Conservation (phyloP, 441 rosid genomes). For the Geranium incanum region DNA sequence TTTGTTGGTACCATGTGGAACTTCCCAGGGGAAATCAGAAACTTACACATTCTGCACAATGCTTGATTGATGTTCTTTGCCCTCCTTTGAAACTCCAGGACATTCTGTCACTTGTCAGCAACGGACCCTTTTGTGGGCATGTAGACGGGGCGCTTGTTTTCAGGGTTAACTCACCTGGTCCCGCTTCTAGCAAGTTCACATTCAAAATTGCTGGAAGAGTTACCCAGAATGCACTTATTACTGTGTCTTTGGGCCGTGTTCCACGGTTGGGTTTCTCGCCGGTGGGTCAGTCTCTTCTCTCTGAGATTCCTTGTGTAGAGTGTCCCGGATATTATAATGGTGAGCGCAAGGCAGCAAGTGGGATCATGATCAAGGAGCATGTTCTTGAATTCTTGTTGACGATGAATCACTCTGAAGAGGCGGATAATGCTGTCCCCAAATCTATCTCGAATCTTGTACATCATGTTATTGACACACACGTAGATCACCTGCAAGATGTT, state of each 20-base stretch:
- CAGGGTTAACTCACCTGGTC: slow-evolving; percentile 89
- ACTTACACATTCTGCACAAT: slow-evolving; percentile 74
- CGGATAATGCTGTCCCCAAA: slow-evolving; percentile 84
- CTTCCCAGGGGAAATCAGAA: slow-evolving; percentile 73
- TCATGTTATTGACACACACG: slow-evolving; percentile 76
- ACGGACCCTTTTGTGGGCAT: slow-evolving; percentile 82
- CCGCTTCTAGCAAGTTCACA: slow-evolving; percentile 62
- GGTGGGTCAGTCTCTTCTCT: slow-evolving; percentile 64
- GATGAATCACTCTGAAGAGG: slow-evolving; percentile 98
- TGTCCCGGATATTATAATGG: slow-evolving; percentile 37
- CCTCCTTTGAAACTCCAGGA: slow-evolving; percentile 93
- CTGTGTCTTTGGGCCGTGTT: slow-evolving; percentile 82
- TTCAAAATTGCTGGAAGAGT: slow-evolving; percentile 85
- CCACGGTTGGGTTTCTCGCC: slow-evolving; percentile 48
- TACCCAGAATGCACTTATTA: slow-evolving; percentile 79
- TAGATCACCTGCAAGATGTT: slow-evolving; percentile 86
- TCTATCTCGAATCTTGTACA: slow-evolving; percentile 81
- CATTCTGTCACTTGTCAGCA: slow-evolving; percentile 86
- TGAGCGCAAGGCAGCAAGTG: slow-evolving; percentile 38
- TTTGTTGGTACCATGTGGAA: slow-evolving; percentile 94
- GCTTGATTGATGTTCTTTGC: slow-evolving; percentile 79
- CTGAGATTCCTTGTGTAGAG: slow-evolving; percentile 82
- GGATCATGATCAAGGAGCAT: slow-evolving; percentile 76
- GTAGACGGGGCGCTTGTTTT: slow-evolving; percentile 89
- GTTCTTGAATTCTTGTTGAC: slow-evolving; percentile 86